Percentiles rank a stretch among this genome's conserved stretches.
These are phyloP conservation scores for Salvia sclarea DNA, from an alignment of 305 asterid species.

Conservation along the genomic window DNA sequence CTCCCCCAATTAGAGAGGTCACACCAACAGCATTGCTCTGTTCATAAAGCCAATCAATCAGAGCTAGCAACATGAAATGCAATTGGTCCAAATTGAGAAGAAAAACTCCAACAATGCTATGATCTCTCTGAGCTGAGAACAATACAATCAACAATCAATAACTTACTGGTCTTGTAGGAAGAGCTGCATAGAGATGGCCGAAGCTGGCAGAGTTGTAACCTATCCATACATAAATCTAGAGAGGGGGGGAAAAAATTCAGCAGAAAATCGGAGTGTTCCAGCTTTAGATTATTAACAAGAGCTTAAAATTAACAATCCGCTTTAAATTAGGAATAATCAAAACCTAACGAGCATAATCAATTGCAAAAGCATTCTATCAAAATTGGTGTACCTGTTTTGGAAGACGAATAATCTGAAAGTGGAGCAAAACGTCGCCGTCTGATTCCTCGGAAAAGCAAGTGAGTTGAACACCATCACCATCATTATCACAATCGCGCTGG, in stretches of 20 bases:
- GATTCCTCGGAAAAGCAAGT: constrained; percentile 67
- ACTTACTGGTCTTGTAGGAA: constrained; percentile 78
- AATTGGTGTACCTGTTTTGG: constrained; percentile 57
- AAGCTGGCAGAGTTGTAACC: constrained; percentile 81
- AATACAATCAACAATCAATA: constrained; percentile 16
- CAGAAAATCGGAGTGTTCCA: background rate
- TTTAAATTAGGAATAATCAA: background rate
- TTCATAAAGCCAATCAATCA: constrained; percentile 27
- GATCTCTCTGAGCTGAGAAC: constrained; percentile 12
- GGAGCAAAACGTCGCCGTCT: constrained; percentile 61
- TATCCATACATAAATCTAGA: constrained; percentile 83
- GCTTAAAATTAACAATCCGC: background rate
- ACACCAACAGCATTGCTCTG: constrained; percentile 70
- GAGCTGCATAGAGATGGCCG: constrained; percentile 89
- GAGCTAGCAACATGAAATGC: background rate
- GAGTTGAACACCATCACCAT: constrained; percentile 48
- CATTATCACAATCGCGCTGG: constrained; percentile 26
- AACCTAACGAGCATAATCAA: constrained; percentile 4
- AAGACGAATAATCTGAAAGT: constrained; percentile 81
- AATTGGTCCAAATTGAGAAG: background rate
- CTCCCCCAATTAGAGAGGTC: constrained; percentile 71
- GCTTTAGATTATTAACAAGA: background rate
- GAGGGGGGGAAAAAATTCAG: background rate
- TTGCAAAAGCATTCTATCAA: background rate
- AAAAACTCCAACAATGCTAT: background rate